These are phyloP conservation scores for Syzygium aromaticum DNA, from an alignment of 345 rosid species.

Conservation along the genomic window DNA sequence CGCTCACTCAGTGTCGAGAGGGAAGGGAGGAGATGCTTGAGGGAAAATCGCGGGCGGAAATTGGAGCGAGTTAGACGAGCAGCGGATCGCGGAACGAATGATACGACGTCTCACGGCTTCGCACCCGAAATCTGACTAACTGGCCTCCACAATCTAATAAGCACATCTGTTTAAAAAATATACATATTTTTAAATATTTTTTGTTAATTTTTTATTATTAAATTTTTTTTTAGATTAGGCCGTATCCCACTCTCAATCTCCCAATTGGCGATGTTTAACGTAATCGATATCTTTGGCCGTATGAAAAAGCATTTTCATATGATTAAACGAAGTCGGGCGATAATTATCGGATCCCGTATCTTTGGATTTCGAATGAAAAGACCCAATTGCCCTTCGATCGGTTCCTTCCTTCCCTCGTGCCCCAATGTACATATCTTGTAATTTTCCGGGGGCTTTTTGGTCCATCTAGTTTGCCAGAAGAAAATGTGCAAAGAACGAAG, in stretches of 20 bases:
- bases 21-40: constrained; percentile 1
- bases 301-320: not conserved
- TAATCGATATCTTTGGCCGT: not conserved
- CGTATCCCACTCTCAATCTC: not conserved
- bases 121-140: not conserved
- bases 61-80: not conserved
- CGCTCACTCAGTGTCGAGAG: not conserved
- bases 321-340: not conserved
- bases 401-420: not conserved
- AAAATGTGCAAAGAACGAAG: too few relatives aligned
- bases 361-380: not conserved
- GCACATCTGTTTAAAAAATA: not conserved
- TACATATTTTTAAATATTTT: too few relatives aligned
- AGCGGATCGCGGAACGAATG: not conserved
- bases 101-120: not conserved
- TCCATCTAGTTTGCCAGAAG: not conserved
- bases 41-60: not conserved
- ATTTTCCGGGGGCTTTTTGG: not conserved
- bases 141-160: not conserved
- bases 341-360: not conserved
- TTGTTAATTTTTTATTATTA: rapidly evolving
- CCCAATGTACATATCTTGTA: not conserved
- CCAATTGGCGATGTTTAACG: not conserved
- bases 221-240: not conserved
- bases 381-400: not conserved